A percentile compares a stretch with the other conserved stretches of the same genome.
phyloP scores from a whole-genome alignment of 352 stramenopile species.

The Globisporangium camurandrum region DNA sequence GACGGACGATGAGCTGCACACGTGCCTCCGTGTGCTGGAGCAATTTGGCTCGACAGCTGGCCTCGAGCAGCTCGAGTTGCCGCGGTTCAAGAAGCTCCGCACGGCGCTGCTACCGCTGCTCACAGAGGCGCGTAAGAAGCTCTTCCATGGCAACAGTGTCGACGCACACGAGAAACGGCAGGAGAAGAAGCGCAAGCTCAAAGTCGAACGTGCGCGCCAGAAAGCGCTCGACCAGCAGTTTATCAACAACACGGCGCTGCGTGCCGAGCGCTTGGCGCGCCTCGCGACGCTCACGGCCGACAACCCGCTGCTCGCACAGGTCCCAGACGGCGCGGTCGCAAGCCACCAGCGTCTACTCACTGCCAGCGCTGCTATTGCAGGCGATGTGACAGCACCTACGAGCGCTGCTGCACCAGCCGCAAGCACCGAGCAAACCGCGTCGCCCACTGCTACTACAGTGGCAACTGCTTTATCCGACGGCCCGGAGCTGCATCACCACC shows the following conservation, averaged over 20 bases:
- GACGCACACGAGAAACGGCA: slow-evolving; percentile 36
- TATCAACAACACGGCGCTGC: slow-evolving; percentile 76
- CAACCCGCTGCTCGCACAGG: slow-evolving; percentile 52
- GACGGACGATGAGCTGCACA: slow-evolving; percentile 42
- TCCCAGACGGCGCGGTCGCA: slow-evolving; percentile 43
- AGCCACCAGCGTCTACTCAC: slow-evolving; percentile 11
- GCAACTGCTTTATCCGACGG: no score
- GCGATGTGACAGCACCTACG: background rate
- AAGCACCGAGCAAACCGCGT: background rate
- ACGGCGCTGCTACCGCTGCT: slow-evolving; percentile 52
- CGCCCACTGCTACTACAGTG: background rate
- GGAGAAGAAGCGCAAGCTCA: slow-evolving; percentile 58
- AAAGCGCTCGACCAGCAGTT: slow-evolving; percentile 71
- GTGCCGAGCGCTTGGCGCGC: slow-evolving; percentile 46
- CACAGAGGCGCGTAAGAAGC: slow-evolving; percentile 43
- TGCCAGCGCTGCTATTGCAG: slow-evolving; percentile 3
- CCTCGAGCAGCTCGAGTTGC: slow-evolving; percentile 37
- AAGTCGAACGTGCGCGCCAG: slow-evolving; percentile 53
- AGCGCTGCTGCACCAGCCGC: no score
- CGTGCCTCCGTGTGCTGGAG: slow-evolving; percentile 44
- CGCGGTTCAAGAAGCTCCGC: slow-evolving; percentile 58
- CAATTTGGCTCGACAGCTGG: slow-evolving; percentile 42
- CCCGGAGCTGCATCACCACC: slow-evolving; percentile 72
- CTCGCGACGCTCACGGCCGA: slow-evolving; percentile 44
- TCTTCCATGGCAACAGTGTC: slow-evolving; percentile 52